A percentile compares a stretch with the other conserved stretches of the same genome.
These are phyloP conservation scores for Kodamaea sp. DNA, from an alignment of 1,139 yeast genomes.

Conservation along the genomic window DNA sequence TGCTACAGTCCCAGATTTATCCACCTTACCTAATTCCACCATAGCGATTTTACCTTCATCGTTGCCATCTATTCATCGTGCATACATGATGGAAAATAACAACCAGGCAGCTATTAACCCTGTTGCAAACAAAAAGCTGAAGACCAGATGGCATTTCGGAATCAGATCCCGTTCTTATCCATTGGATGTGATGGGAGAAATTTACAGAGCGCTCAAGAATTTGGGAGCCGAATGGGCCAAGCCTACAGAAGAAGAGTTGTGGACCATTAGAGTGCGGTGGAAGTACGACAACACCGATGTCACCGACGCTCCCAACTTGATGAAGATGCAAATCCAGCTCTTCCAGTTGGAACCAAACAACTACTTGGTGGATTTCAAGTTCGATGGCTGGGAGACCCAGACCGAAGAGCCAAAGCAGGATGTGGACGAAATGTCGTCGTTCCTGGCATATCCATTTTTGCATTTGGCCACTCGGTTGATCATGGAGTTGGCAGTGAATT, in stretches of 20 bases:
- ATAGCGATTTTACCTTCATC: slow-evolving; percentile 94
- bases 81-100: slow-evolving; percentile 74
- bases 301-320: slow-evolving; percentile 63
- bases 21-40: slow-evolving; percentile 59
- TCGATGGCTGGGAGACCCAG: slow-evolving; percentile 88
- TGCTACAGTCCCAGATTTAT: slow-evolving; percentile 51
- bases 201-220: slow-evolving; percentile 88
- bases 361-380: slow-evolving; percentile 93
- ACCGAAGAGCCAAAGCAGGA: slow-evolving; percentile 35
- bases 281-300: slow-evolving; percentile 59
- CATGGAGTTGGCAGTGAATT: slow-evolving; percentile 94
- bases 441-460: slow-evolving; percentile 92
- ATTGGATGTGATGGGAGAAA: slow-evolving; percentile 97
- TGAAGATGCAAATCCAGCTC: slow-evolving; percentile 96
- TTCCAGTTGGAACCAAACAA: slow-evolving; percentile 96
- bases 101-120: slow-evolving; percentile 64
- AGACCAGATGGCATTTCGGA: slow-evolving; percentile 98
- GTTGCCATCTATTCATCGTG: slow-evolving; percentile 90
- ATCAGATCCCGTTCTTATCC: slow-evolving; percentile 96
- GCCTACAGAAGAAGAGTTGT: slow-evolving; percentile 88
- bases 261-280: slow-evolving; percentile 99
- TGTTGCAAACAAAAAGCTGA: slow-evolving; percentile 77
- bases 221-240: slow-evolving; percentile 98
- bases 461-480: slow-evolving; percentile 90
- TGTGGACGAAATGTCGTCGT: slow-evolving; percentile 74